phyloP scores from a whole-genome alignment of 1,139 yeast species.

The Hyphopichia khmerensis region DNA sequence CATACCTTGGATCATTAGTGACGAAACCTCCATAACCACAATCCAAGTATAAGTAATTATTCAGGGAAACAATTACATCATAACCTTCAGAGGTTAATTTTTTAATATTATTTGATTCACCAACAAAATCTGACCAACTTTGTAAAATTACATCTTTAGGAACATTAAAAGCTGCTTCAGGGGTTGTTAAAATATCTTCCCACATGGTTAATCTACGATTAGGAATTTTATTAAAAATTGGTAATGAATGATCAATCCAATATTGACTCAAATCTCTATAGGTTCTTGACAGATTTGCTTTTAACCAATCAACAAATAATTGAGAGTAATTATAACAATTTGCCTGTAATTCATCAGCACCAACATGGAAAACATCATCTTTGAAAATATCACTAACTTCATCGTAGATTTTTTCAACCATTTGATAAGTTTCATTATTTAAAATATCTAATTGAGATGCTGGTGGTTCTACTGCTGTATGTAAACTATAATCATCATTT shows the following conservation, averaged over 20 bases:
- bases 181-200: slow-evolving; percentile 45
- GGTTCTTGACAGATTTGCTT: slow-evolving; percentile 22
- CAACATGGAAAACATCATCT: slow-evolving; percentile 46
- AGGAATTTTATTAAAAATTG: slow-evolving; percentile 27
- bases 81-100: slow-evolving; percentile 35
- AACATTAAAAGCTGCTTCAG: slow-evolving; percentile 20
- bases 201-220: slow-evolving; percentile 40
- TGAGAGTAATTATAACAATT: slow-evolving; percentile 37
- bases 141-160: slow-evolving; percentile 39
- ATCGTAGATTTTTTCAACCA: slow-evolving; percentile 33
- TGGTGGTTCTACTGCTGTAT: slow-evolving; percentile 45
- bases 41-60: slow-evolving; percentile 41
- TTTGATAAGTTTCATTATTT: slow-evolving; percentile 33
- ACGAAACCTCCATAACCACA: slow-evolving; percentile 48
- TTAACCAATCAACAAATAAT: slow-evolving; percentile 28
- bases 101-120: slow-evolving; percentile 24
- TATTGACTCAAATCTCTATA: slow-evolving; percentile 33
- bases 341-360: slow-evolving; percentile 42
- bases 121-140: slow-evolving; percentile 30
- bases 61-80: slow-evolving; percentile 43
- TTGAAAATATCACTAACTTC: slow-evolving; percentile 35
- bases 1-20: slow-evolving; percentile 37
- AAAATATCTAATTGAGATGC: slow-evolving; percentile 47
- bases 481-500: slow-evolving; percentile 20
- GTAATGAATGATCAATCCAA: slow-evolving; percentile 39